These are phyloP conservation scores for Claviceps purpurea DNA, from an alignment of 2,329 filamentous ascomycete species.

Conservation along the genomic window DNA sequence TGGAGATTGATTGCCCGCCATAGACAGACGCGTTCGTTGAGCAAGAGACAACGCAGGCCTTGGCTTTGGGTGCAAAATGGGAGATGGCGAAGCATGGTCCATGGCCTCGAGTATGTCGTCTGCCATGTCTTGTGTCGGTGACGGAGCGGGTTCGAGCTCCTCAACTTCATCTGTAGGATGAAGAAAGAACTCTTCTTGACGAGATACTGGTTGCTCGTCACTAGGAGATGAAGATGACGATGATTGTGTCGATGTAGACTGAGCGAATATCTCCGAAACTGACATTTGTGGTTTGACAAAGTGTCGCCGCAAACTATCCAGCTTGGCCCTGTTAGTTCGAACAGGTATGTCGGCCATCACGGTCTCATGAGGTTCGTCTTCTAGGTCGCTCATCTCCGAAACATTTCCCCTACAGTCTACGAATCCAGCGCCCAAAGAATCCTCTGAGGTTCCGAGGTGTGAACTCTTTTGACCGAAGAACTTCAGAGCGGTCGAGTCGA, in stretches of 20 bases:
- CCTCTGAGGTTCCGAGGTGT: not conserved
- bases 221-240: conserved; percentile 1
- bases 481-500: conserved; percentile 6
- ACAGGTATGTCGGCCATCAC: conserved; percentile 10
- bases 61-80: conserved; percentile 32
- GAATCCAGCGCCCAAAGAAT: conserved; percentile 2
- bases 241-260: not conserved
- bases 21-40: conserved; percentile 70
- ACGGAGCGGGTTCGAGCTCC: conserved; percentile 8
- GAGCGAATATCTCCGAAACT: conserved; percentile 10
- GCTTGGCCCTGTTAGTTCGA: conserved; percentile 13
- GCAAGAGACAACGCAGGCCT: conserved; percentile 50
- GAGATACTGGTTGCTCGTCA: not conserved
- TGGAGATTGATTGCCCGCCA: conserved; percentile 45
- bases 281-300: conserved; percentile 17
- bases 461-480: conserved; percentile 6
- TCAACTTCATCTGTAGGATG: not conserved
- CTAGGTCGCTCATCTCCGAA: conserved; percentile 40
- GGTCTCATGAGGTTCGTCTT: conserved; percentile 25
- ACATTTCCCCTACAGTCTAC: conserved; percentile 14
- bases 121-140: conserved; percentile 37
- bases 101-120: conserved; percentile 44
- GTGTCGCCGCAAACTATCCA: conserved; percentile 10
- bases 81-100: conserved; percentile 42
- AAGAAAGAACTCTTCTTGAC: not conserved